Conservation (phyloP, 129 eudicot species). For the Chrysanthemum lavandulifolium region DNA sequence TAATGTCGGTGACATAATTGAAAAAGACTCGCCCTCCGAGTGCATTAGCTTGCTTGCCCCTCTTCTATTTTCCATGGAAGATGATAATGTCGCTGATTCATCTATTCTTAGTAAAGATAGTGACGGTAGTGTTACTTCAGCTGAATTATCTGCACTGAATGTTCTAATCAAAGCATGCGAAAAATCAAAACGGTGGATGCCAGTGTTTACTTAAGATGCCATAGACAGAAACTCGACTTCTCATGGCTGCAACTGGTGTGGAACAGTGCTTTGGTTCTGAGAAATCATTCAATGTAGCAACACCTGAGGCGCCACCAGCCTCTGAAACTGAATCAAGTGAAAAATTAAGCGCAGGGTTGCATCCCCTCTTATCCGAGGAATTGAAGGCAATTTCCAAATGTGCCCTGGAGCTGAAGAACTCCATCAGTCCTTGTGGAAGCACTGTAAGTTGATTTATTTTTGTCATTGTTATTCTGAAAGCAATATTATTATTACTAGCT, state of each 20-base stretch:
- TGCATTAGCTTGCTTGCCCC: conserved; percentile 73
- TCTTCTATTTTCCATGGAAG: conserved; percentile 59
- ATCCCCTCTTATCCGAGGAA: conserved; percentile 64
- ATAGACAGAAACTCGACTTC: conserved; percentile 70
- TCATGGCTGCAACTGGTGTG: conserved; percentile 71
- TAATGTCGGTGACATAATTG: conserved; percentile 52
- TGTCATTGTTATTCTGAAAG: not conserved
- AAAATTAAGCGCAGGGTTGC: conserved; percentile 46
- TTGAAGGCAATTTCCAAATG: conserved; percentile 75
- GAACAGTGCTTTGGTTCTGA: conserved; percentile 41
- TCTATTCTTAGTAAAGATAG: conserved; percentile 38
- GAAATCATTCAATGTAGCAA: conserved; percentile 24
- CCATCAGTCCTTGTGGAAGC: conserved; percentile 40
- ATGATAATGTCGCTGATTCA: conserved; percentile 42
- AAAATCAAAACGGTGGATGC: conserved; percentile 48
- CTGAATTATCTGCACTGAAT: conserved; percentile 74
- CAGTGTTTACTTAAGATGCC: conserved; percentile 67
- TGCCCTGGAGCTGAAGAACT: conserved; percentile 60
- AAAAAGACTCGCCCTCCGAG: conserved; percentile 60
- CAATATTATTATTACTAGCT: too few species aligned
- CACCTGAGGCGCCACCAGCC: conserved; percentile 24
- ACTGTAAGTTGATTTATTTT: conserved; percentile 50
- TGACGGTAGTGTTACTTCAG: conserved; percentile 38
- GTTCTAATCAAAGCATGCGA: conserved; percentile 72
- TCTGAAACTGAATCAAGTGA: conserved; percentile 50